Percentiles rank a stretch among this genome's conserved stretches.
Evolutionary conservation across 306 rosid genomes (phyloP).

Genomic region (Canavalia gladiata): DNA sequence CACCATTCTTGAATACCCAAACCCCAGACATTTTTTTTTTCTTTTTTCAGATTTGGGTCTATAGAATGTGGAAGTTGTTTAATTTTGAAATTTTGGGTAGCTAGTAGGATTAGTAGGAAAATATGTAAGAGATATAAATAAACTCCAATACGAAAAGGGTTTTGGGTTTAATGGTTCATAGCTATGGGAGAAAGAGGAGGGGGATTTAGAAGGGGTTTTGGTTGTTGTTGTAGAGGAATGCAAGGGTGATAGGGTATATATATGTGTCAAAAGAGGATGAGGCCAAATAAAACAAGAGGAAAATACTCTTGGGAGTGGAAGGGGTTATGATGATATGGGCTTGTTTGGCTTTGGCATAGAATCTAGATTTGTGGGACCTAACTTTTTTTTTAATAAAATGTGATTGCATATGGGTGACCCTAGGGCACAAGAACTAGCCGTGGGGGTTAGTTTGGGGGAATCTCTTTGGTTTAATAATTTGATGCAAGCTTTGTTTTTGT

Average conservation of each 20-base stretch:
- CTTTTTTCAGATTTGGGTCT: background rate
- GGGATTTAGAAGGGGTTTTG: constrained; percentile 19
- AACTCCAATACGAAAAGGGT: no score
- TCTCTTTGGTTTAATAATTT: constrained; percentile 49
- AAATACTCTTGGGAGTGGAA: constrained; percentile 60
- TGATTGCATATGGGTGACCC: constrained; percentile 58
- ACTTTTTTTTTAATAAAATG: constrained; percentile 47
- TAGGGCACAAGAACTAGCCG: constrained; percentile 65
- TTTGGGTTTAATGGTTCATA: no score
- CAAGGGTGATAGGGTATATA: constrained; percentile 50
- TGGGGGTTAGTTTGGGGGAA: constrained; percentile 60
- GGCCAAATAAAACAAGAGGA: constrained; percentile 65
- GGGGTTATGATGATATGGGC: constrained; percentile 44
- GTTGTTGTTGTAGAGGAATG: constrained; percentile 54
- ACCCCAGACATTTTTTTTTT: constrained; percentile 78
- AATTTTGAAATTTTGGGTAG: background rate
- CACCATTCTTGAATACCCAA: constrained; percentile 87
- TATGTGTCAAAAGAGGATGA: constrained; percentile 52
- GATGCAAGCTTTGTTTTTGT: constrained; percentile 43
- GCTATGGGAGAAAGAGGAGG: no score
- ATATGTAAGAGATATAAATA: no score
- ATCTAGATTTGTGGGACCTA: constrained; percentile 83
- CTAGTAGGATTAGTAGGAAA: no score
- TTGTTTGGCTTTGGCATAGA: constrained; percentile 72
- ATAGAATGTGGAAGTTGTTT: background rate